These are phyloP conservation scores for Globisporangium abappressorium DNA, from an alignment of 352 stramenopile species.

Conservation along the genomic window DNA sequence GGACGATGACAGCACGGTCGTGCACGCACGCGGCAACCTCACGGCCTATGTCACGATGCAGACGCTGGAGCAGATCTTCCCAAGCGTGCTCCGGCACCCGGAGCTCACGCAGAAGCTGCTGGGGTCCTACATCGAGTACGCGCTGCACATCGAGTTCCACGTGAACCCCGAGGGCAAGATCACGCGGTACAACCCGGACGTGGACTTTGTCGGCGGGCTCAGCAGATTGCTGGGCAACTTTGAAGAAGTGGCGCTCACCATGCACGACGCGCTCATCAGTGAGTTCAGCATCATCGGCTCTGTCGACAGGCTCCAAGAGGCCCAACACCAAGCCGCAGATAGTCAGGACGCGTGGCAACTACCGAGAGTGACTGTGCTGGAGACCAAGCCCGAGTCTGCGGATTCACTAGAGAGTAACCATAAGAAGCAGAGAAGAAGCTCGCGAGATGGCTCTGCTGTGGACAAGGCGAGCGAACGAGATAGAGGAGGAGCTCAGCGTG, in stretches of 20 bases:
- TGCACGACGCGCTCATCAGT: constrained; percentile 12
- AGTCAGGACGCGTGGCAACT: background rate
- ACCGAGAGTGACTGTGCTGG: background rate
- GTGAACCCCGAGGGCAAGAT: constrained; percentile 15
- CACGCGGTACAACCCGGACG: constrained; percentile 16
- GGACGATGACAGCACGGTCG: background rate
- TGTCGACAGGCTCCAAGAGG: background rate
- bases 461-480: background rate
- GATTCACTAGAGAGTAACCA: background rate
- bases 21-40: constrained; percentile 10
- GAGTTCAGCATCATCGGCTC: constrained; percentile 14
- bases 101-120: constrained; percentile 11
- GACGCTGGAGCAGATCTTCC: constrained; percentile 19
- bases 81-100: constrained; percentile 8
- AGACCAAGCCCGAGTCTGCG: background rate
- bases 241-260: constrained; percentile 5
- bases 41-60: constrained; percentile 18
- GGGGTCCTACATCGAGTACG: constrained; percentile 23
- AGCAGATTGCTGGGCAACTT: constrained; percentile 15
- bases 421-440: background rate
- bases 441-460: background rate
- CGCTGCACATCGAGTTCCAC: constrained; percentile 18
- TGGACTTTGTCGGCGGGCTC: constrained; percentile 23
- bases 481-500: background rate
- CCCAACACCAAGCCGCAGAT: too few relatives aligned